phyloP scores from a whole-genome alignment of 2,329 filamentous ascomycete species.

The Rachicladosporium sp. region DNA sequence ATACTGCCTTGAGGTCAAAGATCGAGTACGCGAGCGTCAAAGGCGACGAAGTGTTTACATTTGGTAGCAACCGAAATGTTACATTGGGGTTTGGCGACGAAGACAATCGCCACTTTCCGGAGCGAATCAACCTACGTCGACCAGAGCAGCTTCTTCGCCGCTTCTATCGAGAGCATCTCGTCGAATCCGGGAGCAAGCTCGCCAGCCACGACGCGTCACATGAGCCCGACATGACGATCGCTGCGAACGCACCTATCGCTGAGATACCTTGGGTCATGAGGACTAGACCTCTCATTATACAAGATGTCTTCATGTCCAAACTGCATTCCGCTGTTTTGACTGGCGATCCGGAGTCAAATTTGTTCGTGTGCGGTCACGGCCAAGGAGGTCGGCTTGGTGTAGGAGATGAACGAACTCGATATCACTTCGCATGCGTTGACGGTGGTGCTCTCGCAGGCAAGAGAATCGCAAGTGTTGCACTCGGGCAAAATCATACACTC shows the following conservation, averaged over 20 bases:
- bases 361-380: constrained; percentile 87
- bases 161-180: constrained; percentile 58
- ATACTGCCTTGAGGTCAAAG: constrained; percentile 1
- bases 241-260: constrained; percentile 23
- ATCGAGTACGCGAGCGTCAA: constrained; percentile 26
- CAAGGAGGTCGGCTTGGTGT: constrained; percentile 79
- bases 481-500: constrained; percentile 85
- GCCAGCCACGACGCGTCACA: constrained; percentile 23
- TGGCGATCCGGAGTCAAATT: constrained; percentile 72
- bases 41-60: constrained; percentile 82
- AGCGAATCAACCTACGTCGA: constrained; percentile 63
- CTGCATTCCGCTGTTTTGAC: constrained; percentile 83
- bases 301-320: constrained; percentile 80
- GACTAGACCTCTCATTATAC: constrained; percentile 60
- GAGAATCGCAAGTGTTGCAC: constrained; percentile 59
- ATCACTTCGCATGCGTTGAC: constrained; percentile 73
- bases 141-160: constrained; percentile 64
- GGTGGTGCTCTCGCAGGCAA: constrained; percentile 60
- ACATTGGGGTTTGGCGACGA: constrained; percentile 90
- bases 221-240: constrained; percentile 9
- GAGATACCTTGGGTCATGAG: constrained; percentile 63
- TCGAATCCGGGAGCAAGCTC: constrained; percentile 28
- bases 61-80: constrained; percentile 93
- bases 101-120: constrained; percentile 86
- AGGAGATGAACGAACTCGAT: constrained; percentile 80